A percentile compares a stretch with the other conserved stretches of the same genome.
These are phyloP conservation scores for Phytophthora ramorum DNA, from an alignment of 352 stramenopile species.

Conservation along the genomic window DNA sequence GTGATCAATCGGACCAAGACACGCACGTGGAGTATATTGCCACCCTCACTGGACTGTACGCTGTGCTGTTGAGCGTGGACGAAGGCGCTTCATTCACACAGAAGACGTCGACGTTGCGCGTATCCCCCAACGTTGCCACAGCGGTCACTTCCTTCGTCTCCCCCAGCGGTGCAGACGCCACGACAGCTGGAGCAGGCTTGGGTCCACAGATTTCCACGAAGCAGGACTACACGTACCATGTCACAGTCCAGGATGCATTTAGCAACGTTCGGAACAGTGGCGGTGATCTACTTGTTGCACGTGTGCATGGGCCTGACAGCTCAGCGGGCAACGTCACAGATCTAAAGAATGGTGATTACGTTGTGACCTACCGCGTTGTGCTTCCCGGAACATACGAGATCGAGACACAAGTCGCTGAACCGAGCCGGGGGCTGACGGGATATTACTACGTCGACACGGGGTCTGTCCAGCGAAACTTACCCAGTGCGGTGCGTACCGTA, in stretches of 20 bases:
- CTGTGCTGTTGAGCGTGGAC: slow-evolving; percentile 46
- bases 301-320: slow-evolving; percentile 39
- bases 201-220: slow-evolving; percentile 35
- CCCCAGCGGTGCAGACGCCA: slow-evolving; percentile 12
- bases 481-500: slow-evolving; percentile 30
- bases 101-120: slow-evolving; percentile 37
- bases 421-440: slow-evolving; percentile 33
- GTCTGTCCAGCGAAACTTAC: slow-evolving; percentile 24
- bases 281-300: slow-evolving; percentile 46
- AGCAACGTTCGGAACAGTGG: slow-evolving; percentile 48
- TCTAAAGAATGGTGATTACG: slow-evolving; percentile 49
- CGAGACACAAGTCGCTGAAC: slow-evolving; percentile 46
- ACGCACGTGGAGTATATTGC: slow-evolving; percentile 39
- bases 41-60: slow-evolving; percentile 39
- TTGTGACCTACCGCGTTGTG: slow-evolving; percentile 42
- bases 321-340: slow-evolving; percentile 41
- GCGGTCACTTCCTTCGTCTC: slow-evolving; percentile 43
- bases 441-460: slow-evolving; percentile 46
- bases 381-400: slow-evolving; percentile 53
- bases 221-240: slow-evolving; percentile 35
- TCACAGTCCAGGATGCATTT: slow-evolving; percentile 53
- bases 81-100: slow-evolving; percentile 30
- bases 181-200: slow-evolving; percentile 28
- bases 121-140: slow-evolving; percentile 42
- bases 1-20: slow-evolving; percentile 14